Evolutionary conservation across 73 alveolate species (phyloP).

Genomic region (Stentor roeselii): DNA sequence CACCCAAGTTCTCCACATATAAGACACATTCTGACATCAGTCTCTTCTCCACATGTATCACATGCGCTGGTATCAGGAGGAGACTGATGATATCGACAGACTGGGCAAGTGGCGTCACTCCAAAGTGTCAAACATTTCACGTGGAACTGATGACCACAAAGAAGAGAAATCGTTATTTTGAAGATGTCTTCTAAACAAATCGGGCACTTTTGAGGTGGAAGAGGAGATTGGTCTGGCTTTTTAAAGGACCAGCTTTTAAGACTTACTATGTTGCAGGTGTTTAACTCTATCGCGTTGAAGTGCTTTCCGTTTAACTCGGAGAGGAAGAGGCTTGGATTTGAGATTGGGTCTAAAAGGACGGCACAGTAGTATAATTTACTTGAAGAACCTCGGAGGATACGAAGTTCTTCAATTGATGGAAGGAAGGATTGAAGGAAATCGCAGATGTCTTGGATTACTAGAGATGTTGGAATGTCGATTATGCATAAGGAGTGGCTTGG

Average conservation of each 20-base stretch:
- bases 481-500: background rate
- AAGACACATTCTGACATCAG: constrained; percentile 45
- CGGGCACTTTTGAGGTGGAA: constrained; percentile 40
- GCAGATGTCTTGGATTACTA: constrained; percentile 34
- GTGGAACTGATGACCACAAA: constrained; percentile 55
- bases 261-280: constrained; percentile 28
- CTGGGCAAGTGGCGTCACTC: constrained; percentile 56
- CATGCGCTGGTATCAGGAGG: constrained; percentile 41
- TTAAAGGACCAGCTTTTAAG: background rate
- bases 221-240: constrained; percentile 16
- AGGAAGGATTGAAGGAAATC: constrained; percentile 32
- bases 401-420: constrained; percentile 22
- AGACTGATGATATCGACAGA: constrained; percentile 46
- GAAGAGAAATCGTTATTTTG: constrained; percentile 30
- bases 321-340: constrained; percentile 31
- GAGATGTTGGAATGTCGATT: constrained; percentile 44
- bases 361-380: constrained; percentile 28
- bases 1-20: constrained; percentile 55
- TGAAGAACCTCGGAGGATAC: constrained; percentile 34
- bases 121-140: constrained; percentile 41
- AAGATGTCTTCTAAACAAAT: constrained; percentile 43
- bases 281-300: constrained; percentile 45
- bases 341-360: constrained; percentile 18
- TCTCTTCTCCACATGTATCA: constrained; percentile 43
- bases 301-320: constrained; percentile 6